Percentiles rank a stretch among this genome's conserved stretches.
Conservation (phyloP, 352 stramenopile species). For the Plasmopara muralis region DNA sequence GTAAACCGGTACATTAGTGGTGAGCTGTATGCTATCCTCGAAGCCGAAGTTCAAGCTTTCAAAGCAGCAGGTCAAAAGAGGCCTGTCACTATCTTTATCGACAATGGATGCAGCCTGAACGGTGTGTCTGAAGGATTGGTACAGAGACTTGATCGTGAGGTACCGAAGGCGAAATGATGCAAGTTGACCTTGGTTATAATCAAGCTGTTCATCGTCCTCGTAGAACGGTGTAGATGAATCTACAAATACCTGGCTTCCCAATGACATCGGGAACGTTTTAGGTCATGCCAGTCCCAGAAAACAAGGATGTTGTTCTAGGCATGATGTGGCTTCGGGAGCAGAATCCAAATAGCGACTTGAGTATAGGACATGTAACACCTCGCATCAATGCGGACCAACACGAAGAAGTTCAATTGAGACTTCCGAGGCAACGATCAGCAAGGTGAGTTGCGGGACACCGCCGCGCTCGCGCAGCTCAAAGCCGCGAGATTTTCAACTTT, state of each 20-base stretch:
- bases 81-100: background rate
- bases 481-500: background rate
- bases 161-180: conserved; percentile 3
- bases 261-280: background rate
- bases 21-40: background rate
- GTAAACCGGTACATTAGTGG: background rate
- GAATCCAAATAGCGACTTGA: background rate
- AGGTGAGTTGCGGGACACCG: too few relatives aligned
- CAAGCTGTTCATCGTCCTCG: background rate
- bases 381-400: background rate
- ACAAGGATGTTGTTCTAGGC: background rate
- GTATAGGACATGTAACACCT: background rate
- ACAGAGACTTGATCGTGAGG: background rate
- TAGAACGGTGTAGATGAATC: background rate
- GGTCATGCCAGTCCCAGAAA: background rate
- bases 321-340: conserved; percentile 2
- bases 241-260: background rate
- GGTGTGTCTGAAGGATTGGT: background rate
- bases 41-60: background rate
- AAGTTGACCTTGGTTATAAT: background rate
- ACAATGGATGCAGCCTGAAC: conserved; percentile 1
- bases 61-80: background rate
- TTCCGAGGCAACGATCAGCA: background rate
- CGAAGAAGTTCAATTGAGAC: background rate
- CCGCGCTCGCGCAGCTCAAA: background rate